phyloP scores from a whole-genome alignment of 2,329 filamentous ascomycete genomes.

The Colletotrichum sp. region DNA sequence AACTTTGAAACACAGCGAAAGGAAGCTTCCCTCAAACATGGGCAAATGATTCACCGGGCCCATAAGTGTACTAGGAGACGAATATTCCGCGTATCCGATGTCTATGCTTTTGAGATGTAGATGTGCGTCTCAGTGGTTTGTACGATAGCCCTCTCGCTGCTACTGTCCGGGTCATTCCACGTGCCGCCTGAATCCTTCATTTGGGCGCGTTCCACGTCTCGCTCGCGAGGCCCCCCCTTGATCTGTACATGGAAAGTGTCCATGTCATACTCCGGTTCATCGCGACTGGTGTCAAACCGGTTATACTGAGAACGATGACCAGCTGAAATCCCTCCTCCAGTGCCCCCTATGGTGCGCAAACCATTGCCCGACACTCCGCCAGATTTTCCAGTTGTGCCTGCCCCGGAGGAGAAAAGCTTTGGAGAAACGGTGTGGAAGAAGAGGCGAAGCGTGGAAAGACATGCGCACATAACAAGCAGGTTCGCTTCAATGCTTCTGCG shows the following conservation, averaged over 20 bases:
- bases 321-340: neutral
- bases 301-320: neutral
- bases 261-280: neutral
- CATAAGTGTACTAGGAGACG: neutral
- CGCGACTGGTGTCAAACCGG: neutral
- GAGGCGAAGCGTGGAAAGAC: constrained; percentile 33
- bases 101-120: neutral
- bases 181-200: neutral
- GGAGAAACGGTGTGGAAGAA: constrained; percentile 34
- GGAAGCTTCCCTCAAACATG: neutral
- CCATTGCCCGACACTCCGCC: neutral
- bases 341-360: neutral
- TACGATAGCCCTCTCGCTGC: neutral
- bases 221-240: neutral
- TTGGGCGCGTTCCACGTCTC: neutral
- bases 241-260: neutral
- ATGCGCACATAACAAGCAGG: constrained; percentile 43
- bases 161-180: neutral
- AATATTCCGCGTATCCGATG: neutral
- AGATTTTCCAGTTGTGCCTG: neutral
- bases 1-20: neutral
- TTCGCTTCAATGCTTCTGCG: constrained; percentile 39
- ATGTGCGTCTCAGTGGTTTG: neutral
- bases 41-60: rapidly evolving
- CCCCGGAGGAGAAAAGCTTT: constrained; percentile 19